These are phyloP conservation scores for Papilionanthe hybrid DNA, from an alignment of 116 monocot genomes.

Conservation along the genomic window DNA sequence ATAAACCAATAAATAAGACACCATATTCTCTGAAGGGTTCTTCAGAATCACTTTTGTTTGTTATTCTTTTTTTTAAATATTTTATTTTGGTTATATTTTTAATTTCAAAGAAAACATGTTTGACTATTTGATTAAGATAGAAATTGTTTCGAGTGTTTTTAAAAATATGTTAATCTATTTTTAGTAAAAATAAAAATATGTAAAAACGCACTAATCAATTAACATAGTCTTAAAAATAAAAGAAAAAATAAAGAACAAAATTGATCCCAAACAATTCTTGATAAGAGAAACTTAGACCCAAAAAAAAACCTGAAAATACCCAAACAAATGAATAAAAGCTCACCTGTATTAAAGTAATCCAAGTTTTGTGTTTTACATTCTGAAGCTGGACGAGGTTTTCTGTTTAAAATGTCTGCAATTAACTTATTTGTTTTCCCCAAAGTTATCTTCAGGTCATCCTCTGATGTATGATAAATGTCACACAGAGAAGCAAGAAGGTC, in stretches of 20 bases:
- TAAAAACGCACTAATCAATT: neutral
- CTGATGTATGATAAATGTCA: conserved; percentile 43
- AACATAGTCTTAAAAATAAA: no score
- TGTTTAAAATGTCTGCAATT: conserved; percentile 47
- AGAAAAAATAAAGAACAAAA: no score
- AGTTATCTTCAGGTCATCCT: conserved; percentile 42
- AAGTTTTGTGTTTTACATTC: conserved; percentile 25
- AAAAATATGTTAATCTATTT: no score
- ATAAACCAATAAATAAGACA: neutral
- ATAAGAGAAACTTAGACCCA: no score
- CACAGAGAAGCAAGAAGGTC: conserved; percentile 46
- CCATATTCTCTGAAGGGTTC: neutral
- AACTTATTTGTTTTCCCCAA: conserved; percentile 41
- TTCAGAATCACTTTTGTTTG: no score
- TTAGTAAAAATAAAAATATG: no score
- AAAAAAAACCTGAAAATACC: neutral
- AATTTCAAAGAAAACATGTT: no score
- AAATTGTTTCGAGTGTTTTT: no score
- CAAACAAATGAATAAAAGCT: neutral
- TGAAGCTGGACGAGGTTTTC: conserved; percentile 34
- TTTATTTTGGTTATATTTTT: no score
- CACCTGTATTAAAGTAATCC: conserved; percentile 36
- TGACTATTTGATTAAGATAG: no score
- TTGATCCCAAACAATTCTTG: no score
- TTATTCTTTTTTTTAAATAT: no score